These are phyloP conservation scores for Curvularia lunata DNA, from an alignment of 2,329 filamentous ascomycete genomes.

Conservation along the genomic window DNA sequence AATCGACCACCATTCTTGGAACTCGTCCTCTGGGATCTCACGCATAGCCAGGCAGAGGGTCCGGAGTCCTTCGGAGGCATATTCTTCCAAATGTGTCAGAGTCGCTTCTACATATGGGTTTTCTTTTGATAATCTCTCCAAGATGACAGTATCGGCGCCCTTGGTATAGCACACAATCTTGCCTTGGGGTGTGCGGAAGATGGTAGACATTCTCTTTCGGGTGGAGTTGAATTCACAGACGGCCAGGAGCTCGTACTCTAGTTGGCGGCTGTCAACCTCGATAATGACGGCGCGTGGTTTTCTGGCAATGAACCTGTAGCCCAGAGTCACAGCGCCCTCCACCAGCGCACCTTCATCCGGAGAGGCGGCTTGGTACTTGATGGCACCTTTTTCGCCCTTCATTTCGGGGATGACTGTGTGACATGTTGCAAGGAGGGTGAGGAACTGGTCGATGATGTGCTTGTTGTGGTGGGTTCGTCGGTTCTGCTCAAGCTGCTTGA, in stretches of 20 bases:
- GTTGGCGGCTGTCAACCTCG: conserved; percentile 69
- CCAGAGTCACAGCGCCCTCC: conserved; percentile 82
- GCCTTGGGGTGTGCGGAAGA: conserved; percentile 94
- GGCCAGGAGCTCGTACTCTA: conserved; percentile 87
- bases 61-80: conserved; percentile 92
- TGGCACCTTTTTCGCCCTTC: conserved; percentile 77
- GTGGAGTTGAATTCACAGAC: conserved; percentile 99
- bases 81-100: conserved; percentile 94
- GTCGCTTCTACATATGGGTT: conserved; percentile 87
- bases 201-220: conserved; percentile 95
- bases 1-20: conserved; percentile 81
- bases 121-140: conserved; percentile 83
- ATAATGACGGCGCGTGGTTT: conserved; percentile 90
- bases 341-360: conserved; percentile 97
- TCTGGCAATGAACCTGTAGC: conserved; percentile 88
- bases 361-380: conserved; percentile 98
- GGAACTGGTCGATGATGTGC: conserved; percentile 79
- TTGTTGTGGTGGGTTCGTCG: conserved; percentile 65
- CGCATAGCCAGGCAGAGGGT: conserved; percentile 95
- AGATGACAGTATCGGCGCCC: conserved; percentile 95
- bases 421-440: conserved; percentile 84
- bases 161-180: conserved; percentile 95
- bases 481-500: conserved; percentile 76
- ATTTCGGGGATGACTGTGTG: conserved; percentile 97
- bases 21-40: conserved; percentile 89